Evolutionary conservation across 1,284 basidiomycete species (phyloP).

Genomic region (Pascua guehoae): DNA sequence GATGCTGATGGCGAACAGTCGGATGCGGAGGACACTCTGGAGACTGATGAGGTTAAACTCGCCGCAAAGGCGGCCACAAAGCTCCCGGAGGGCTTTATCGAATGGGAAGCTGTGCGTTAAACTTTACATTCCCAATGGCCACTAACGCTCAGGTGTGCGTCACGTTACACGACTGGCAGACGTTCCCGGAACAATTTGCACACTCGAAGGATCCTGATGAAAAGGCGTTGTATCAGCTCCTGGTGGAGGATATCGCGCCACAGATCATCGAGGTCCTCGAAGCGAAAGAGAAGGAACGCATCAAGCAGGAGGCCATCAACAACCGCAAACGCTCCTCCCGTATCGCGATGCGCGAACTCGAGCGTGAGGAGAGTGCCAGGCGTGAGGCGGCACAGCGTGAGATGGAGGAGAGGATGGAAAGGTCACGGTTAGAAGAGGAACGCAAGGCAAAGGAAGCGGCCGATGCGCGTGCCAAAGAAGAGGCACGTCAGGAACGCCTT

Average conservation of each 20-base stretch:
- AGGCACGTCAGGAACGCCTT: constrained; percentile 49
- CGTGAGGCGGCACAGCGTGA: constrained; percentile 47
- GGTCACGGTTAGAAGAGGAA: constrained; percentile 43
- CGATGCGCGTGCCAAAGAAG: constrained; percentile 39
- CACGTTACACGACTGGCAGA: constrained; percentile 53
- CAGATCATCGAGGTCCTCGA: constrained; percentile 48
- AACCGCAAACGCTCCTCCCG: constrained; percentile 55
- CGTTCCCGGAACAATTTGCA: constrained; percentile 51
- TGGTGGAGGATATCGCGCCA: constrained; percentile 50
- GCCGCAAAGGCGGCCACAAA: constrained; percentile 38
- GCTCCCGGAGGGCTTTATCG: constrained; percentile 44
- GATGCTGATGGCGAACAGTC: constrained; percentile 12
- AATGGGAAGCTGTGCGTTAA: constrained; percentile 51
- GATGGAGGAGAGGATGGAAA: constrained; percentile 52
- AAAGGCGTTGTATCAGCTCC: constrained; percentile 49
- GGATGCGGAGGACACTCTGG: background rate
- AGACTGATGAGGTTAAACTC: constrained; percentile 33
- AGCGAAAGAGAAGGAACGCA: constrained; percentile 43
- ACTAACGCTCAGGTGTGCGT: constrained; percentile 49
- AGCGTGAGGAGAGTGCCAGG: constrained; percentile 50
- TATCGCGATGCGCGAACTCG: constrained; percentile 53
- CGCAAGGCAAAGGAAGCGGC: constrained; percentile 37
- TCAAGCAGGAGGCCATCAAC: constrained; percentile 50
- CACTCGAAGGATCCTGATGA: constrained; percentile 53
- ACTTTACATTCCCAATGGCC: no score